A percentile compares a stretch with the other conserved stretches of the same genome.
Conservation (phyloP, 495 filamentous ascomycete genomes). For the Xylona heveae region DNA sequence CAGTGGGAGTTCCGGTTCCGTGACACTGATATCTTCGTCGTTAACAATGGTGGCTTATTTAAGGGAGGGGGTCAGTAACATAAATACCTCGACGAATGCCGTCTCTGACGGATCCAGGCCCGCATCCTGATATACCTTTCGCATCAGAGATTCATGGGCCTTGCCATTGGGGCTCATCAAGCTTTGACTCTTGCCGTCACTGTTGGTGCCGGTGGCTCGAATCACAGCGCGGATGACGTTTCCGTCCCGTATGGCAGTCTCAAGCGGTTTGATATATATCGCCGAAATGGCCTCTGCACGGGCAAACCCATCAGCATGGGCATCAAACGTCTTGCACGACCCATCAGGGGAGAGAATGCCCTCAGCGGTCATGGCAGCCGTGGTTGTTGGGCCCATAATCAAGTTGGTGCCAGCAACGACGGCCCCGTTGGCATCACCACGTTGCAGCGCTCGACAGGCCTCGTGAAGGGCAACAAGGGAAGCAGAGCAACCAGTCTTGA, state of each 20-base stretch:
- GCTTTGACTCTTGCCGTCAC: constrained; percentile 17
- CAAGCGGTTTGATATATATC: constrained; percentile 17
- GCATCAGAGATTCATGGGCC: constrained; percentile 16
- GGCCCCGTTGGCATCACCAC: constrained; percentile 14
- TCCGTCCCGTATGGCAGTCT: constrained; percentile 15
- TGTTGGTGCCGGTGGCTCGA: constrained; percentile 15
- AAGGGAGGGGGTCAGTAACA: constrained; percentile 5
- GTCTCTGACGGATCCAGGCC: constrained; percentile 15
- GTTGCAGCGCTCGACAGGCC: constrained; percentile 14
- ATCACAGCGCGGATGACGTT: constrained; percentile 21
- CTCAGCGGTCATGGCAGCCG: background rate
- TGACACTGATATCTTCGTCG: constrained; percentile 1
- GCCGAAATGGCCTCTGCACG: constrained; percentile 21
- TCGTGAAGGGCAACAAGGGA: constrained; percentile 15
- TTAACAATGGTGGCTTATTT: no score
- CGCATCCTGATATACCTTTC: constrained; percentile 8
- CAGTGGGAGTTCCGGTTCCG: constrained; percentile 8
- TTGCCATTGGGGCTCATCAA: constrained; percentile 7
- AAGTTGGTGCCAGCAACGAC: constrained; percentile 23
- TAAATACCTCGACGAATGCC: constrained; percentile 22
- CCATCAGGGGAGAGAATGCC: constrained; percentile 14
- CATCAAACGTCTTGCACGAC: constrained; percentile 19
- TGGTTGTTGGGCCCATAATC: background rate
- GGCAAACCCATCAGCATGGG: constrained; percentile 20
- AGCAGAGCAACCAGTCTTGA: constrained; percentile 5